Evolutionary conservation across 139 green algal species (phyloP), one percentile per base, ranked within the genome.

Genomic region (Gonium pectorale): DNA sequence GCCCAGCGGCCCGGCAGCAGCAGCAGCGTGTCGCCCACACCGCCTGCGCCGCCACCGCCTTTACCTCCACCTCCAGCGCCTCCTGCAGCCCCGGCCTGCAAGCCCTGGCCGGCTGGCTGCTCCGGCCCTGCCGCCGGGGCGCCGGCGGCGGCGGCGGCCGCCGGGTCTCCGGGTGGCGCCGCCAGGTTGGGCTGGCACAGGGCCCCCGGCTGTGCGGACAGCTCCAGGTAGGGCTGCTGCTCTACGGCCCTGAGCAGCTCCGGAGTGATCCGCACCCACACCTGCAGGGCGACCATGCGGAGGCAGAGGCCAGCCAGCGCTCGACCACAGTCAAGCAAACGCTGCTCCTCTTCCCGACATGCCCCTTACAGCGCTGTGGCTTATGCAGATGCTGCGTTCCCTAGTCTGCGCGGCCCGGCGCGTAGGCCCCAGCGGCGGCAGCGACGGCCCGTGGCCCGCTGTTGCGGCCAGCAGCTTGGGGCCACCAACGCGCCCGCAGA

Each of bases 261-360:
- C 0, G 79, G 68, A 29, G 83, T 89, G 31, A 89, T 80, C 27
- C 81, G 67, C 69, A 91, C 87, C 90, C 90, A 93, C 4, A 85
- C 85, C 56, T 89, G 90, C 41, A 13, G 8, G 31, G 19, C 5
- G 41, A 78, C 38, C 21, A 37, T 6, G 5, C 56, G 11, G 60
- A n/a, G n/a, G n/a, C n/a, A n/a, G n/a, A n/a, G n/a, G n/a, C n/a
- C n/a, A n/a, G n/a, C n/a, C n/a, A n/a, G n/a, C n/a, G n/a, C n/a
- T n/a, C n/a, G n/a, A n/a, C n/a, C n/a, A n/a, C n/a, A n/a, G n/a
- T n/a, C n/a, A n/a, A n/a, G n/a, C n/a, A n/a, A n/a, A n/a, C n/a
- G n/a, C n/a, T n/a, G n/a, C n/a, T n/a, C n/a, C n/a, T n/a, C n/a
- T n/a, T n/a, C n/a, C n/a, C n/a, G n/a, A n/a, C n/a, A n/a, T n/a